Percentiles rank a stretch among this genome's conserved stretches.
Conservation (phyloP, 352 stramenopile species). For the Globisporangium orthogonon region DNA sequence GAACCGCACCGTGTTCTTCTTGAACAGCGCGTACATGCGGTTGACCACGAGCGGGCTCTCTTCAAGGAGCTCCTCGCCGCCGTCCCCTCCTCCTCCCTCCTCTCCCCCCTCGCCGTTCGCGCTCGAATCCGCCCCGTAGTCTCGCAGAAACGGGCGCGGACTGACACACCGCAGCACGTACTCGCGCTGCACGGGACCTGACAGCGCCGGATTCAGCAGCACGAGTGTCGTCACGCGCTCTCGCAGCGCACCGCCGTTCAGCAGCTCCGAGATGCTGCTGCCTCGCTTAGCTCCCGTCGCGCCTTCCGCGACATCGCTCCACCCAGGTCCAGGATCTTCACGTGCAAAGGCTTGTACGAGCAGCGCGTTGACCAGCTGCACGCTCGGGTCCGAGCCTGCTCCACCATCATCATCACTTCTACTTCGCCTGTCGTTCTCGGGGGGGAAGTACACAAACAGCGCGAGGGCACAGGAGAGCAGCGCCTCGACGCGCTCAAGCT, state of each 20-base stretch:
- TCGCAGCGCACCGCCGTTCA: not conserved
- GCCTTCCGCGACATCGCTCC: not conserved
- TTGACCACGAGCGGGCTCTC: conserved; percentile 66
- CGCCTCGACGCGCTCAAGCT: conserved; percentile 44
- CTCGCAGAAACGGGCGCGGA: not conserved
- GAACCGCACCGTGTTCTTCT: conserved; percentile 72
- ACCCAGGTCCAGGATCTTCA: not conserved
- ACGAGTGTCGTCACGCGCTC: not conserved
- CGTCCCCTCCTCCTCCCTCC: too few species aligned
- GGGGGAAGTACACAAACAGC: not conserved
- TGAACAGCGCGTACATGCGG: conserved; percentile 77
- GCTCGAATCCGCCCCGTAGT: not conserved
- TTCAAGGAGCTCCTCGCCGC: conserved; percentile 16
- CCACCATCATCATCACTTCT: too few species aligned
- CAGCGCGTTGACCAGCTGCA: not conserved
- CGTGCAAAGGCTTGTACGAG: not conserved
- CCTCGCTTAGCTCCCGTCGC: not conserved
- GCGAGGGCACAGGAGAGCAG: conserved; percentile 31
- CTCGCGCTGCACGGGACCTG: not conserved
- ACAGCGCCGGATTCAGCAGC: not conserved
- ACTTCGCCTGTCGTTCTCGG: not conserved
- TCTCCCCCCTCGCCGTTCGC: too few species aligned
- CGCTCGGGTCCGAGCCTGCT: not conserved
- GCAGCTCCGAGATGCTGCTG: not conserved
- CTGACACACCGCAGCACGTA: not conserved